Conservation (phyloP, 495 filamentous ascomycete genomes). For the Pyrenopolyporus hunteri region DNA sequence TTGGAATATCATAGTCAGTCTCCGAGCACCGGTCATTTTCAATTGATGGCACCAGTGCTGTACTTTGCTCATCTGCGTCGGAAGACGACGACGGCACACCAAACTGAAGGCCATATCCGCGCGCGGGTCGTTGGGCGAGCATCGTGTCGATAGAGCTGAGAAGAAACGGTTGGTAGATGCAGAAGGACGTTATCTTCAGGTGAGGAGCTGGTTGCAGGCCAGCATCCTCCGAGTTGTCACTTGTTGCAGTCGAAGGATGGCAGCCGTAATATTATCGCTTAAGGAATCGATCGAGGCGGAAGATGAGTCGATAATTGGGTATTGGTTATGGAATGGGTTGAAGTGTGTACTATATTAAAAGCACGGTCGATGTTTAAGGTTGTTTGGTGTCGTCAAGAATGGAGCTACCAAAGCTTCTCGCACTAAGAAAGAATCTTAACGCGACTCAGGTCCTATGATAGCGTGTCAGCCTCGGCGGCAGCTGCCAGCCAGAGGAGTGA, state of each 20-base stretch:
- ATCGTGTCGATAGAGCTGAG: conserved; percentile 13
- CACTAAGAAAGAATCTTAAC: conserved; percentile 23
- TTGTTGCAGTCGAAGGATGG: conserved; percentile 1
- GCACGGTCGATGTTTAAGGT: no score
- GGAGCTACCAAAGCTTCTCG: conserved; percentile 23
- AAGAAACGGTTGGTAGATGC: neutral
- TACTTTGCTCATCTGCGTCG: conserved; percentile 35
- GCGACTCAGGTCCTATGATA: conserved; percentile 15
- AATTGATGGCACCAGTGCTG: conserved; percentile 12
- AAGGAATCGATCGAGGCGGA: no score
- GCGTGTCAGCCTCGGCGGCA: conserved; percentile 16
- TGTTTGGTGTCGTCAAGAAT: conserved; percentile 20
- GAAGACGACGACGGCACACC: conserved; percentile 16
- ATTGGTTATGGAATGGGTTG: no score
- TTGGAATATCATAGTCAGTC: conserved; percentile 16
- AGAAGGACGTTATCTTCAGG: conserved; percentile 2
- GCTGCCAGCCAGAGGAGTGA: neutral
- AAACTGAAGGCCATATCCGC: conserved; percentile 26
- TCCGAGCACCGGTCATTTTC: conserved; percentile 13
- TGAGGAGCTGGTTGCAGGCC: conserved; percentile 36
- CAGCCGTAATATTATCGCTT: neutral
- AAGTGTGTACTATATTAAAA: no score
- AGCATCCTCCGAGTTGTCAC: conserved; percentile 39
- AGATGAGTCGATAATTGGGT: no score
- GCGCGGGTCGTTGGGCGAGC: conserved; percentile 21